phyloP scores from a whole-genome alignment of 345 rosid genomes.

The Isatis tinctoria region DNA sequence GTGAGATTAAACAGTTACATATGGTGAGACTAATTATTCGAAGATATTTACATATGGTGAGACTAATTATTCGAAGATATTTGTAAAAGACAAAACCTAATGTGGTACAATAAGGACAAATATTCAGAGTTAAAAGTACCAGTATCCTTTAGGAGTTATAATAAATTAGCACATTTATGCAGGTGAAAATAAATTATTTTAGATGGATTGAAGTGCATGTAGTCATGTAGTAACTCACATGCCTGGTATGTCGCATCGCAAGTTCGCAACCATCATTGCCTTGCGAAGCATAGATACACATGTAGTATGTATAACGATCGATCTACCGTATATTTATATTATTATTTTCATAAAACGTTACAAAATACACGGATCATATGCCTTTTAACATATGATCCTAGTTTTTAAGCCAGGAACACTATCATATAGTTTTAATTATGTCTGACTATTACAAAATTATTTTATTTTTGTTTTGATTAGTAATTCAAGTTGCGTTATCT shows the following conservation, averaged over 20 bases:
- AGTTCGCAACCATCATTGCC: constrained; percentile 6
- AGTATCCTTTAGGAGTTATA: constrained; percentile 4
- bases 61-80: constrained; percentile 7
- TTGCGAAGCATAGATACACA: constrained; percentile 11
- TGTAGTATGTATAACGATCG: neutral
- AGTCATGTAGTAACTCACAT: constrained; percentile 17
- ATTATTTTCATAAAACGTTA: neutral
- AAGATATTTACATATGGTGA: constrained; percentile 15
- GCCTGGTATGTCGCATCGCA: constrained; percentile 8
- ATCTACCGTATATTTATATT: neutral
- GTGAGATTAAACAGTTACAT: constrained; percentile 17
- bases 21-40: neutral
- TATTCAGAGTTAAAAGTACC: constrained; percentile 27
- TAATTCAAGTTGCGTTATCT: neutral
- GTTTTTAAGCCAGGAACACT: neutral
- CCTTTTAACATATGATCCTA: neutral
- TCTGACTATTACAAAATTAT: neutral
- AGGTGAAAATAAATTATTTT: constrained; percentile 11
- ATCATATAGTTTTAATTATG: neutral
- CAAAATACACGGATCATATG: neutral
- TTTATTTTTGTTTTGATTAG: too few species aligned
- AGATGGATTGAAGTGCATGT: constrained; percentile 8
- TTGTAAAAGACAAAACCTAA: constrained; percentile 18
- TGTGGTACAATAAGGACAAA: constrained; percentile 26
- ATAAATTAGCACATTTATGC: constrained; percentile 18